phyloP scores from a whole-genome alignment of 208 protist species.

The Vickermania ingenoplastis region DNA sequence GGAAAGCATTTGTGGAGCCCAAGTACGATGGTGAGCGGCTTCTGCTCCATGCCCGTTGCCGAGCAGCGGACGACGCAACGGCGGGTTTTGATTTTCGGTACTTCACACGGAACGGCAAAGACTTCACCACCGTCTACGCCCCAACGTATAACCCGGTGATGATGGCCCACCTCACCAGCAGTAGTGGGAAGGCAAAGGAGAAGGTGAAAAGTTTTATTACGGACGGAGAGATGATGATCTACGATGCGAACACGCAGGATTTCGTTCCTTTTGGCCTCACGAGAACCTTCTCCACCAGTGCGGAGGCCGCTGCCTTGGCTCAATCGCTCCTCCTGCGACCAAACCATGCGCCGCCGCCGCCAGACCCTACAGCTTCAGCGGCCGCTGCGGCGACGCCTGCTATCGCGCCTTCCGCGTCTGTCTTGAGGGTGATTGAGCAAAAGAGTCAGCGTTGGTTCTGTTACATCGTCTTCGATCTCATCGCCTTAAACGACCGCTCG shows the following conservation, averaged over 20 bases:
- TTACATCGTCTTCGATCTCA: conserved; percentile 43
- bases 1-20: conserved; percentile 25
- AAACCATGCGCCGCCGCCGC: background rate
- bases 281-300: conserved; percentile 19
- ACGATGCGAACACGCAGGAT: conserved; percentile 10
- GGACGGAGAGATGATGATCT: conserved; percentile 67
- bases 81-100: conserved; percentile 19
- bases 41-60: conserved; percentile 22
- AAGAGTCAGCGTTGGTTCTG: conserved; percentile 22
- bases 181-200: background rate
- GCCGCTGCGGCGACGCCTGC: background rate
- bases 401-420: too few relatives aligned
- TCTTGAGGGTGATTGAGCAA: background rate
- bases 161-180: background rate
- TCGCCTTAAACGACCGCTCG: conserved; percentile 31
- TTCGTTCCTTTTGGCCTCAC: conserved; percentile 51
- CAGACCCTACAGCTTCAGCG: too few relatives aligned
- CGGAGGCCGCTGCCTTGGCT: background rate
- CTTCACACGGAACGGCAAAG: conserved; percentile 47
- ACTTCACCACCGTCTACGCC: conserved; percentile 54
- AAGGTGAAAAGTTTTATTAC: conserved; percentile 23
- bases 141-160: conserved; percentile 36
- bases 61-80: background rate
- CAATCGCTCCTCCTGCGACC: background rate
- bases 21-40: conserved; percentile 76